These are phyloP conservation scores for Fonsecaea pedrosoi DNA, from an alignment of 2,329 filamentous ascomycete genomes.

Conservation along the genomic window DNA sequence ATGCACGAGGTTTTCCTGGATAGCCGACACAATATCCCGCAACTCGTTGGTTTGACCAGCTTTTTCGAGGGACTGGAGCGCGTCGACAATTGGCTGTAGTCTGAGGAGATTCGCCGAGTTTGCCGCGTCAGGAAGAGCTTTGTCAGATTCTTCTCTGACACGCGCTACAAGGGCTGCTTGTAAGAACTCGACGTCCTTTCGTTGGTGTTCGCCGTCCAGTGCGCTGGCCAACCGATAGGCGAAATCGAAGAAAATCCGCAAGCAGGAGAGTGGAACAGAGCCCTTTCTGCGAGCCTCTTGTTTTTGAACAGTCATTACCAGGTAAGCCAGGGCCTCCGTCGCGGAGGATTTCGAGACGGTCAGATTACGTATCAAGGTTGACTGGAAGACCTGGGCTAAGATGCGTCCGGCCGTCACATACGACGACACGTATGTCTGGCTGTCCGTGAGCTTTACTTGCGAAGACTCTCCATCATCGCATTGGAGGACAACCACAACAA, in stretches of 20 bases:
- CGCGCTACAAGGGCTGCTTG: background rate
- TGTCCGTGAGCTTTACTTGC: background rate
- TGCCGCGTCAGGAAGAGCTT: background rate
- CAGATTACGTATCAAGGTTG: constrained; percentile 11
- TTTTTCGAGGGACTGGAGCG: background rate
- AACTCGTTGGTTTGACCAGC: background rate
- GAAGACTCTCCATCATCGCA: background rate
- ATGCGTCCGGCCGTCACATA: constrained; percentile 13
- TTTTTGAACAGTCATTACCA: background rate
- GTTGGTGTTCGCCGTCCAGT: background rate
- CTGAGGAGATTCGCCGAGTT: background rate
- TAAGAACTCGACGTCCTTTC: constrained; percentile 17
- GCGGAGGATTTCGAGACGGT: background rate
- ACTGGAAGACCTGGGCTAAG: constrained; percentile 18
- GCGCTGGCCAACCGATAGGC: background rate
- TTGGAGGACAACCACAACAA: constrained; percentile 6
- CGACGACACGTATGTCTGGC: background rate
- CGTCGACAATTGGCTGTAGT: constrained; percentile 4
- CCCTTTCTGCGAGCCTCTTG: background rate
- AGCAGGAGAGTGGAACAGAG: constrained; percentile 4
- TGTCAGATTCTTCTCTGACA: constrained; percentile 11
- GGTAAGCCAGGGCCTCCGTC: background rate
- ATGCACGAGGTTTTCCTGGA: constrained; percentile 14
- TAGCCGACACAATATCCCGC: background rate
- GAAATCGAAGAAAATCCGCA: constrained; percentile 13